phyloP scores from a whole-genome alignment of 495 filamentous ascomycete species.

The Aspergillus nidulans region DNA sequence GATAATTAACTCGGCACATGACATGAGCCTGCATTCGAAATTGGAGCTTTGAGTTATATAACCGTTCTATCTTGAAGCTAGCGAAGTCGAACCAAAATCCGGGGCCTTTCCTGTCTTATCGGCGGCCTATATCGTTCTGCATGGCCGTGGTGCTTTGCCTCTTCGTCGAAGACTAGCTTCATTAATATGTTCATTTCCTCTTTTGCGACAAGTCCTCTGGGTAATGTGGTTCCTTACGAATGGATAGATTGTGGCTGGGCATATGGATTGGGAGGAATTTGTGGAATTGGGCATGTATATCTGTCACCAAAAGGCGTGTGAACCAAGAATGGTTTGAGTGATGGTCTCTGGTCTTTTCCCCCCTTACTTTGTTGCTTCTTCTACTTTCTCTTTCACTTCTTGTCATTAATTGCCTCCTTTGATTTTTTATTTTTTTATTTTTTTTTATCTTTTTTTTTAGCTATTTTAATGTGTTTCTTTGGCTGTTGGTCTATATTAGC shows the following conservation, averaged over 20 bases:
- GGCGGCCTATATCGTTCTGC: constrained; percentile 22
- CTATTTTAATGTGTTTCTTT: constrained; percentile 28
- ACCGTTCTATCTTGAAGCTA: background rate
- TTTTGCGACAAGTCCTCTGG: background rate
- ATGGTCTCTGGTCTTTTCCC: constrained; percentile 6
- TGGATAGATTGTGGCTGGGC: constrained; percentile 5
- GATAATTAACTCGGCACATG: constrained; percentile 20
- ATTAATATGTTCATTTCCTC: constrained; percentile 14
- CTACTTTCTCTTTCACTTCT: constrained; percentile 10
- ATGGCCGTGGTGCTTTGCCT: constrained; percentile 41
- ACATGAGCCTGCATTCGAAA: background rate
- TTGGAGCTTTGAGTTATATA: background rate
- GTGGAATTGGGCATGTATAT: constrained; percentile 12
- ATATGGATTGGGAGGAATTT: constrained; percentile 12
- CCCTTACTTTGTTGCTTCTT: constrained; percentile 10
- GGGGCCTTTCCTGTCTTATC: background rate
- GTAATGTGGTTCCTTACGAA: constrained; percentile 3
- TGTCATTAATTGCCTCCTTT: constrained; percentile 12
- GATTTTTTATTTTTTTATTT: constrained; percentile 12
- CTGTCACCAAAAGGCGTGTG: constrained; percentile 8
- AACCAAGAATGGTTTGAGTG: constrained; percentile 5
- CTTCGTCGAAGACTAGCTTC: constrained; percentile 19
- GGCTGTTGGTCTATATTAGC: background rate
- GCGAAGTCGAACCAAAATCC: background rate
- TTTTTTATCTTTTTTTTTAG: constrained; percentile 12